Evolutionary conservation across 495 filamentous ascomycete genomes (phyloP), one percentile per base, ranked within the genome.

Genomic region (Apodospora peruviana): DNA sequence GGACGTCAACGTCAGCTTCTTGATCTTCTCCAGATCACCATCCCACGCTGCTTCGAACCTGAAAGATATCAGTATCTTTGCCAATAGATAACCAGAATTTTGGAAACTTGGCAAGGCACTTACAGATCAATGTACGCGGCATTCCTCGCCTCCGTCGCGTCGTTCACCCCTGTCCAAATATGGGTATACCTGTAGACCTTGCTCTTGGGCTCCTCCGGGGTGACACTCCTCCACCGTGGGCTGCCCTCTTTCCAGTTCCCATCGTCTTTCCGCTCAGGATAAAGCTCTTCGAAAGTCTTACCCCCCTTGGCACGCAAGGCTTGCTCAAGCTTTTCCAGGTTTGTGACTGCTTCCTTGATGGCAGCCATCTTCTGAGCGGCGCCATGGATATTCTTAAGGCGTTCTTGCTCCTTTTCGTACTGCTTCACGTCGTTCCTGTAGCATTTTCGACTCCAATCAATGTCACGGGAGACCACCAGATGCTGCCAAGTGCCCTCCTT

Each of bases 41-140:
- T 44, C 48, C 82, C 83, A 89, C 1, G 79, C 80, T 9, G 86
- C 85, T 58, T 88, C 77, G 47, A 86, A 88, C 11, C 71, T 74
- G 40, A n/a, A 54, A 4, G 20, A 19, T 17, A 45, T 51, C 71
- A 82, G 61, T 18, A 48, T 45, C 10, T 9, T 18, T 39, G 10
- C n/a, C 4, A 20, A 14, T 10, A 48, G 23, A 22, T 3, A 18
- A 17, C 2, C 16, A 38, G 3, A 38, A 16, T 14, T 7, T 40
- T 8, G 21, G 38, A 43, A 4, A 43, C 3, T 32, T 1, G 35
- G n/a, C n/a, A 20, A 41, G 18, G 10, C 8, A 62, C 72, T 70
- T 58, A 74, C 55, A 69, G 50, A 62, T 70, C 70, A 9, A 86
- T 17, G 48, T 87, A 89, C 4, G 70, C 82, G n/a, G 67, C 64